Evolutionary conservation across 805 yeast genomes (phyloP).

Genomic region (Starmerella potacharoeniae): DNA sequence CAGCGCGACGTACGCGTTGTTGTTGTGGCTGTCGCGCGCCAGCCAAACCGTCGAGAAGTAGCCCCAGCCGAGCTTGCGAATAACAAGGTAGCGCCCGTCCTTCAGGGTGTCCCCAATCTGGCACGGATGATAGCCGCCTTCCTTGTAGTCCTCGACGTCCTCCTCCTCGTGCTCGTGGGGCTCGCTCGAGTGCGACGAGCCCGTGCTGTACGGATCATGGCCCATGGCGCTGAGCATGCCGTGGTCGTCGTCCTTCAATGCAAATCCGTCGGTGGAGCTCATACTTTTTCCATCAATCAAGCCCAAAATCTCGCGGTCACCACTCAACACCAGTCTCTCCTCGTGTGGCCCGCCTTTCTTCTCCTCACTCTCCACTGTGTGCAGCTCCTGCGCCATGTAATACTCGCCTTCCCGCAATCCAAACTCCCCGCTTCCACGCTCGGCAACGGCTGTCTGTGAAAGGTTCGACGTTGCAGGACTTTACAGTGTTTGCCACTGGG

Average conservation of each 20-base stretch:
- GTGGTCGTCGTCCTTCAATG: not conserved
- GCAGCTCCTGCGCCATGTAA: not conserved
- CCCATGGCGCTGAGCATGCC: not conserved
- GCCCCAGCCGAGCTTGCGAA: conserved; percentile 96
- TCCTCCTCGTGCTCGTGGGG: conserved; percentile 52
- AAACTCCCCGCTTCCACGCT: not conserved
- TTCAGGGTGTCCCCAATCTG: conserved; percentile 76
- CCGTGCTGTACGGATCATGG: not conserved
- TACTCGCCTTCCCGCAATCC: not conserved
- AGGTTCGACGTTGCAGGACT: too few species aligned
- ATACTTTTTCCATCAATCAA: not conserved
- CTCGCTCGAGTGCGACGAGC: conserved; percentile 13
- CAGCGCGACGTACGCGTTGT: conserved; percentile 73
- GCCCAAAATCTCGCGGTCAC: not conserved
- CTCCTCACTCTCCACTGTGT: not conserved
- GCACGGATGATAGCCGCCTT: conserved; percentile 96
- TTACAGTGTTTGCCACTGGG: too few species aligned
- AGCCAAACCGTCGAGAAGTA: conserved; percentile 95
- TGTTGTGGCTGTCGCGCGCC: conserved; percentile 49
- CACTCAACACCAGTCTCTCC: not conserved
- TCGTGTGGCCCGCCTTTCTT: not conserved
- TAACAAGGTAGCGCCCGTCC: conserved; percentile 61
- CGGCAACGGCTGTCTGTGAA: not conserved
- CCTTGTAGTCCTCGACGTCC: conserved; percentile 67
- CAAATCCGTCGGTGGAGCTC: not conserved